phyloP scores from a whole-genome alignment of 2,329 filamentous ascomycete genomes.

The Balansia obtecta region DNA sequence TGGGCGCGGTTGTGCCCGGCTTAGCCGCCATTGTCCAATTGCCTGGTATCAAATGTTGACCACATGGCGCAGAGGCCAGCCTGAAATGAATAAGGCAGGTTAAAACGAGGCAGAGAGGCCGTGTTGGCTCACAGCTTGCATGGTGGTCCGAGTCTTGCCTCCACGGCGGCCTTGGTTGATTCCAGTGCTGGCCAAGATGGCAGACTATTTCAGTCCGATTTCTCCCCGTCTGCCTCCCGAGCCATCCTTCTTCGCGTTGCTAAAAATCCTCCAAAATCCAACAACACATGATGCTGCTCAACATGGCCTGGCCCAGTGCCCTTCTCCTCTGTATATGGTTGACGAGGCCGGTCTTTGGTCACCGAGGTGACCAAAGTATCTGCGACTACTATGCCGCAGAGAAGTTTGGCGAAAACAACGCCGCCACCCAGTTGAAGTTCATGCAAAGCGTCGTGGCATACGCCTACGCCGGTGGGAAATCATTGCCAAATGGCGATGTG shows the following conservation, averaged over 20 bases:
- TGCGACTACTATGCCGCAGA: conserved; percentile 19
- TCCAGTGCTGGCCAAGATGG: not conserved
- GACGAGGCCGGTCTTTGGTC: not conserved
- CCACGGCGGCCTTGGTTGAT: not conserved
- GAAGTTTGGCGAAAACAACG: conserved; percentile 14
- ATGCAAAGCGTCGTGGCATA: conserved; percentile 18
- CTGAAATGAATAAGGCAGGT: not conserved
- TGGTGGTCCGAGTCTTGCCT: not conserved
- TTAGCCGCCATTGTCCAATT: not conserved
- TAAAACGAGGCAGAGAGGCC: not conserved
- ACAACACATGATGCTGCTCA: not conserved
- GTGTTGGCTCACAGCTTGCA: not conserved
- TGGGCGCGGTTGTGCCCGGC: not conserved
- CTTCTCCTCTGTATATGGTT: not conserved
- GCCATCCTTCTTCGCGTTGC: not conserved
- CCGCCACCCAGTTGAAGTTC: conserved; percentile 14
- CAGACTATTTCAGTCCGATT: too few species aligned
- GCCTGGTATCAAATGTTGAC: not conserved
- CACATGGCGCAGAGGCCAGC: not conserved
- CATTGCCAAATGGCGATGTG: conserved; percentile 7
- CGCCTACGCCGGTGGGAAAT: conserved; percentile 16
- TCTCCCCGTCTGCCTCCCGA: not conserved
- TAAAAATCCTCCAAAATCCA: too few species aligned
- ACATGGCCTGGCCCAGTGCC: not conserved
- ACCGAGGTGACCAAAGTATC: conserved; percentile 10